Evolutionary conservation across 495 filamentous ascomycete species (phyloP).

Genomic region (Hyaloscypha hepaticicola): DNA sequence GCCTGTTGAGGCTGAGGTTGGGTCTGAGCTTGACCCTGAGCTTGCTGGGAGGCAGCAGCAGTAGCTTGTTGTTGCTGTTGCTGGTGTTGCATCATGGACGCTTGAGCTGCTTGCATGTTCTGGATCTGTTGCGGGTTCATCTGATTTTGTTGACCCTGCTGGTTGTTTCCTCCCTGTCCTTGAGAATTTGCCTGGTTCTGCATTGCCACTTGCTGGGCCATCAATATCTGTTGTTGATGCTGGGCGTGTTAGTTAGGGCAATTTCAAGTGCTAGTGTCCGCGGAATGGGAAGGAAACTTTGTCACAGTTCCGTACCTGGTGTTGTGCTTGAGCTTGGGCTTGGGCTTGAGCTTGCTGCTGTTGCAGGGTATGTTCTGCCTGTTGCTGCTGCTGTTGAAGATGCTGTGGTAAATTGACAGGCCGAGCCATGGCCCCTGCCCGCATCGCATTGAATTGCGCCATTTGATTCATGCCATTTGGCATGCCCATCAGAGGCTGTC

Average conservation of each 20-base stretch:
- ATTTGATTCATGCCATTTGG: slow-evolving; percentile 61
- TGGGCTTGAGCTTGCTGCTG: slow-evolving; percentile 32
- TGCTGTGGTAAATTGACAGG: slow-evolving; percentile 44
- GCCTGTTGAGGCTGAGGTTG: slow-evolving; percentile 37
- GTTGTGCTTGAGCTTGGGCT: slow-evolving; percentile 44
- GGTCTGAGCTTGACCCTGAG: slow-evolving; percentile 42
- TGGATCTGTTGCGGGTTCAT: slow-evolving; percentile 45
- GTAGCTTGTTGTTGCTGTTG: slow-evolving; percentile 14
- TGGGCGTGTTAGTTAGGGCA: slow-evolving; percentile 17
- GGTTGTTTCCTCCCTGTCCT: slow-evolving; percentile 25
- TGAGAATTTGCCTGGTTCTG: slow-evolving; percentile 34
- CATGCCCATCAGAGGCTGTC: slow-evolving; percentile 48
- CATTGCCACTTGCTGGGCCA: slow-evolving; percentile 42
- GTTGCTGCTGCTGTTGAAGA: slow-evolving; percentile 44
- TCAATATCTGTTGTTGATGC: slow-evolving; percentile 31
- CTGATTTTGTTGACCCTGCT: slow-evolving; percentile 38
- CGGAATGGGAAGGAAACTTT: not conserved
- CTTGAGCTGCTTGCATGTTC: slow-evolving; percentile 37
- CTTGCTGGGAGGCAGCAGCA: slow-evolving; percentile 13
- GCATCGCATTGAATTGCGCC: slow-evolving; percentile 57
- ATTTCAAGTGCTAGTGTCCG: not conserved
- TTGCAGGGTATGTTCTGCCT: slow-evolving; percentile 36
- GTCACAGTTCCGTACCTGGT: slow-evolving; percentile 36
- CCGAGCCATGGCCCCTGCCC: slow-evolving; percentile 34
- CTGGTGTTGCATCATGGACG: slow-evolving; percentile 29